A percentile compares a stretch with the other conserved stretches of the same genome.
Conservation (phyloP, 176 grass and related monocot species). For the Avena atlantica region DNA sequence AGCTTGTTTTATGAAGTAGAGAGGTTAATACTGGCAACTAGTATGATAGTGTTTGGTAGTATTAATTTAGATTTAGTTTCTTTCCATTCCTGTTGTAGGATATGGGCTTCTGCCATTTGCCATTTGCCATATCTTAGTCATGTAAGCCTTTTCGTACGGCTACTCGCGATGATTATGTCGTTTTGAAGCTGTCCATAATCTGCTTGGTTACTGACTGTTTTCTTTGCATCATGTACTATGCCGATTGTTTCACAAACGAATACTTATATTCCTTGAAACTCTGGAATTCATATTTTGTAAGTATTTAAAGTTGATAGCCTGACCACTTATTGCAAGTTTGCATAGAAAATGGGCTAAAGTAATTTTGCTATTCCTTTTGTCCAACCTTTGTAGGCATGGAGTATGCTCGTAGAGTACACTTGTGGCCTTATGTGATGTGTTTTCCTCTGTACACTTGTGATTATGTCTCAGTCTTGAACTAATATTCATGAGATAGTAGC, state of each 20-base stretch:
- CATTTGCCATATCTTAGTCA: background rate
- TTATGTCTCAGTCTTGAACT: background rate
- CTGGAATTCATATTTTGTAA: background rate
- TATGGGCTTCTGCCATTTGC: no score
- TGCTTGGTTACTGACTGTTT: background rate
- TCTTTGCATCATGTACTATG: background rate
- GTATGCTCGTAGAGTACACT: background rate
- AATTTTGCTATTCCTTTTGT: background rate
- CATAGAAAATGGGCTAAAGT: background rate
- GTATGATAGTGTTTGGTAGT: no score
- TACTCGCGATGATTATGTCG: background rate
- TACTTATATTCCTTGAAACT: background rate
- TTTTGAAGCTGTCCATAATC: slow-evolving; percentile 21
- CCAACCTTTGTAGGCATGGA: background rate
- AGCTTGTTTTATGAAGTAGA: no score
- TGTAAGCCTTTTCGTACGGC: slow-evolving; percentile 18
- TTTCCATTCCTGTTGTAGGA: no score
- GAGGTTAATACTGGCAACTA: no score
- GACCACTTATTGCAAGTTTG: background rate
- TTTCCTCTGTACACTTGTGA: background rate
- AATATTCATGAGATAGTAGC: background rate
- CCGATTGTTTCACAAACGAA: background rate
- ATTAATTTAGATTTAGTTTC: no score
- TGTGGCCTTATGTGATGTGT: background rate
- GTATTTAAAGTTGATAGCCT: background rate